Conservation (phyloP, 805 yeast genomes). For the Nakazawaea populi region DNA sequence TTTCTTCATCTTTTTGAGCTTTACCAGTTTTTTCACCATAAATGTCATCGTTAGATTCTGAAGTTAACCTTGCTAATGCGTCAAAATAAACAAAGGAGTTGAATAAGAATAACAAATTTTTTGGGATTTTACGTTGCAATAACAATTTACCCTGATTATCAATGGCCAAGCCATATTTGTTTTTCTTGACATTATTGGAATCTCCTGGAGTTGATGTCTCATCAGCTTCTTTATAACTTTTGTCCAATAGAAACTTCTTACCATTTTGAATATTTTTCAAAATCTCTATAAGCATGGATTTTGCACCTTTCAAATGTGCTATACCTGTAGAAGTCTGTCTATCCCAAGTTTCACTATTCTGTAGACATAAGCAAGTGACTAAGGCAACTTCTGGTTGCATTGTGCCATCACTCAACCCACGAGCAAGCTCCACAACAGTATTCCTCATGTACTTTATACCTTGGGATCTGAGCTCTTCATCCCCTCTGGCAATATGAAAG, state of each 20-base stretch:
- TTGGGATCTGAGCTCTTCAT: conserved; percentile 35
- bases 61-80: conserved; percentile 60
- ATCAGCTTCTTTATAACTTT: conserved; percentile 1
- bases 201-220: background rate
- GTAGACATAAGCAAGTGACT: conserved; percentile 57
- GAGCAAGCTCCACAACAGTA: conserved; percentile 53
- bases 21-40: conserved; percentile 9
- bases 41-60: conserved; percentile 36
- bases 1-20: background rate
- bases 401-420: conserved; percentile 39
- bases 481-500: conserved; percentile 49
- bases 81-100: conserved; percentile 67
- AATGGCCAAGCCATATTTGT: conserved; percentile 1
- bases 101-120: conserved; percentile 44
- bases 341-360: conserved; percentile 67
- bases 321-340: conserved; percentile 62
- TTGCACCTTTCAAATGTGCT: conserved; percentile 64
- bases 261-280: conserved; percentile 17
- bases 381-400: conserved; percentile 62
- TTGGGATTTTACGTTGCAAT: conserved; percentile 24
- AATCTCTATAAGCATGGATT: conserved; percentile 50
- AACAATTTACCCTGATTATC: conserved; percentile 3
- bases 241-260: conserved; percentile 6
- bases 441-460: conserved; percentile 56
- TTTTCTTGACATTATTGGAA: background rate